Percentiles rank a stretch among this genome's conserved stretches.
These are phyloP conservation scores for Clohesyomyces aquaticus DNA, from an alignment of 495 filamentous ascomycete species.

Conservation along the genomic window DNA sequence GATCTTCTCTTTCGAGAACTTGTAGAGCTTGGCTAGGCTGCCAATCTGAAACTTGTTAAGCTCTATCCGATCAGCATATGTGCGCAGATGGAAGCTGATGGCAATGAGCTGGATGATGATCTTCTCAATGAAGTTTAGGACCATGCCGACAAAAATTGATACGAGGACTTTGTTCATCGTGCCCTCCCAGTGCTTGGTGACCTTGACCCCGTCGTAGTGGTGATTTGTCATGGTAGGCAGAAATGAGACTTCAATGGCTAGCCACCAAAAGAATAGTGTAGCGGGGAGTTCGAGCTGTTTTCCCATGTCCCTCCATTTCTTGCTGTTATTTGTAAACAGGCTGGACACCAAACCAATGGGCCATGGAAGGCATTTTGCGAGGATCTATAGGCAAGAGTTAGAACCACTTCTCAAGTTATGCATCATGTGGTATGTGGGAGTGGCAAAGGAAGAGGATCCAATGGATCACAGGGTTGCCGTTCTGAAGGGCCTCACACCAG, in stretches of 20 bases:
- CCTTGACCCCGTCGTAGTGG: constrained; percentile 61
- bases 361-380: constrained; percentile 74
- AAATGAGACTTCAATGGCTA: constrained; percentile 77
- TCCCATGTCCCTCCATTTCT: constrained; percentile 93
- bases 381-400: constrained; percentile 46
- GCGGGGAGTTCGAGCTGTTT: constrained; percentile 83
- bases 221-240: constrained; percentile 75
- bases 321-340: constrained; percentile 81
- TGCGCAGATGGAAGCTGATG: constrained; percentile 86
- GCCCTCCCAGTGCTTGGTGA: constrained; percentile 68
- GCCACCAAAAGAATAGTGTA: constrained; percentile 90
- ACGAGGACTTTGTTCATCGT: constrained; percentile 87
- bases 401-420: not conserved
- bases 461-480: too few relatives aligned
- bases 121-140: constrained; percentile 87
- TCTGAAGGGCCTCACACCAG: too few relatives aligned
- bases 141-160: constrained; percentile 74
- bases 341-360: constrained; percentile 68
- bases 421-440: too few relatives aligned
- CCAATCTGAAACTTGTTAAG: constrained; percentile 89
- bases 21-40: constrained; percentile 79
- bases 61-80: constrained; percentile 89
- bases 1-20: constrained; percentile 75
- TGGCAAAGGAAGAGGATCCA: too few relatives aligned
- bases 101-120: constrained; percentile 95